Conservation (phyloP, 2,329 filamentous ascomycete genomes). For the Aureobasidium sp. region DNA sequence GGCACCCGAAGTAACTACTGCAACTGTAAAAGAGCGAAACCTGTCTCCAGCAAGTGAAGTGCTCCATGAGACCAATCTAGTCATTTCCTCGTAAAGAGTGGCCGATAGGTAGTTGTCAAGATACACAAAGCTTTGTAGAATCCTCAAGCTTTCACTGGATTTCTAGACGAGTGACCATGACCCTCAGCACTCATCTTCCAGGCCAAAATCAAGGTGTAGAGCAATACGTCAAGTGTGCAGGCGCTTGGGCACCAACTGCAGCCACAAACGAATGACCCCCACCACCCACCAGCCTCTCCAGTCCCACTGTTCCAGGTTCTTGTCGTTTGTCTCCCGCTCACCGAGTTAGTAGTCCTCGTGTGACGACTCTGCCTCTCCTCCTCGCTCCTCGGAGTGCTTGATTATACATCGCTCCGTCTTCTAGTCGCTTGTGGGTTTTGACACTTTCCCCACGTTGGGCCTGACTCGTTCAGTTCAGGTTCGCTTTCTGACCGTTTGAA, state of each 20-base stretch:
- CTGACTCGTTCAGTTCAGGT: neutral
- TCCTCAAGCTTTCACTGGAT: neutral
- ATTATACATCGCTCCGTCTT: neutral
- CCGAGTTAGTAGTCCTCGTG: neutral
- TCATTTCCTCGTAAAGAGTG: neutral
- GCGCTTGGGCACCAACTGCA: conserved; percentile 9
- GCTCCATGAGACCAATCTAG: neutral
- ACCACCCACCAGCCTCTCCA: conserved; percentile 9
- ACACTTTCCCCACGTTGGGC: conserved; percentile 1
- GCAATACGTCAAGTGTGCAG: conserved; percentile 10
- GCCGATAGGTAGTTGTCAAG: no score
- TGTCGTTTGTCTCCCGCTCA: conserved; percentile 3
- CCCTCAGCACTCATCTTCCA: neutral
- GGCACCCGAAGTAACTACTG: no score
- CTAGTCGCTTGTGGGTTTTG: neutral
- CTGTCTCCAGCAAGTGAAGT: neutral
- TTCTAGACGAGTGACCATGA: neutral
- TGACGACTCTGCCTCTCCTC: neutral
- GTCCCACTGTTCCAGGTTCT: neutral
- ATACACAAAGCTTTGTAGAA: neutral
- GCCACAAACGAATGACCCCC: conserved; percentile 9
- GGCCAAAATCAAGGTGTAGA: neutral
- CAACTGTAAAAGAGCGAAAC: no score
- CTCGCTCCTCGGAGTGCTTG: neutral
- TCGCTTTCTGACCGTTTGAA: conserved; percentile 3